Percentiles rank a stretch among this genome's conserved stretches.
Conservation (phyloP, 208 protist genomes). For the Leishmania tropica region DNA sequence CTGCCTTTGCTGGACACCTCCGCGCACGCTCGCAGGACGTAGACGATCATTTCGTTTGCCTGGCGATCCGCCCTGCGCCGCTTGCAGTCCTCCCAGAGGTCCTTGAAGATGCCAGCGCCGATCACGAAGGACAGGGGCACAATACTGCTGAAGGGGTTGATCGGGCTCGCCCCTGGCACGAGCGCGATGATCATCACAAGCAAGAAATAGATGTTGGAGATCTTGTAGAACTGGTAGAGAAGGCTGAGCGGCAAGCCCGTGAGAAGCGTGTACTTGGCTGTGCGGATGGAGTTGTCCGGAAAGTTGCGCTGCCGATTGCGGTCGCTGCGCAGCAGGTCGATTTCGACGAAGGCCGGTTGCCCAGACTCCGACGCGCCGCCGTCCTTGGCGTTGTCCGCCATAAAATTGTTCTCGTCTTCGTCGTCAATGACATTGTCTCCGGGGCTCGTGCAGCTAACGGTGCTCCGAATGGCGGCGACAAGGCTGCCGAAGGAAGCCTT, state of each 20-base stretch:
- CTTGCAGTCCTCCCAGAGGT: slow-evolving; percentile 87
- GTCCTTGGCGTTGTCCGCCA: slow-evolving; percentile 4
- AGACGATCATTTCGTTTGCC: slow-evolving; percentile 55
- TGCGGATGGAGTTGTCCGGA: slow-evolving; percentile 67
- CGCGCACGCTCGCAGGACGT: slow-evolving; percentile 46
- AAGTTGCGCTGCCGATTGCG: slow-evolving; percentile 47
- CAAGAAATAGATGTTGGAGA: slow-evolving; percentile 95
- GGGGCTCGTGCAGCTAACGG: slow-evolving; percentile 17
- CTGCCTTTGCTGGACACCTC: neutral
- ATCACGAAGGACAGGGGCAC: slow-evolving; percentile 88
- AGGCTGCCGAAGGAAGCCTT: slow-evolving; percentile 3
- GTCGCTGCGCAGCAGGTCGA: slow-evolving; percentile 59
- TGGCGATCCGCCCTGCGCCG: slow-evolving; percentile 57
- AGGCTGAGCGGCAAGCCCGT: slow-evolving; percentile 70
- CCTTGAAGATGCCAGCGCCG: slow-evolving; percentile 83
- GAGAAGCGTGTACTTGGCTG: slow-evolving; percentile 68
- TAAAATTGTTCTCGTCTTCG: slow-evolving; percentile 25
- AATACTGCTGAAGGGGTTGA: slow-evolving; percentile 89
- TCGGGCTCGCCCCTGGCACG: slow-evolving; percentile 84
- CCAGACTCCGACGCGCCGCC: slow-evolving; percentile 11
- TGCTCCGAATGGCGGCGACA: slow-evolving; percentile 9
- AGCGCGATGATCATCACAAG: slow-evolving; percentile 88
- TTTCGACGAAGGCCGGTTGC: slow-evolving; percentile 38
- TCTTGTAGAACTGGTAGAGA: slow-evolving; percentile 88
- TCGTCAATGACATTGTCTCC: slow-evolving; percentile 21